phyloP scores from a whole-genome alignment of 768 basidiomycete species.

The Paxillus ammoniavirescens region DNA sequence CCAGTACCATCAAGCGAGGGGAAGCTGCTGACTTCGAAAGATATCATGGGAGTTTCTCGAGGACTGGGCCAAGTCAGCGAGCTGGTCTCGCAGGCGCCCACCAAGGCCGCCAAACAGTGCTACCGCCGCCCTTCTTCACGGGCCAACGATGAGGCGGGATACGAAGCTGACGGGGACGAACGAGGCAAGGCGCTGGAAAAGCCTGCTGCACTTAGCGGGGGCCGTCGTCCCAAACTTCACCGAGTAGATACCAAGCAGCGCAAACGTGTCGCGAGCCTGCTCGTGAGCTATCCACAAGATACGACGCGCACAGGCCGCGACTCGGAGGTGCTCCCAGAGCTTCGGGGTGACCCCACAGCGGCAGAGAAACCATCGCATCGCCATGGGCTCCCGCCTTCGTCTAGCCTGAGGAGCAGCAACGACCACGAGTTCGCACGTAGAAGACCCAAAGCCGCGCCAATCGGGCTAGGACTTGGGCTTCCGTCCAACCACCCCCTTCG shows the following conservation, averaged over 20 bases:
- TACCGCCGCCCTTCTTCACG: not conserved
- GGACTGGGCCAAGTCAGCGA: conserved; percentile 7
- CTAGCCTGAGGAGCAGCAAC: not conserved
- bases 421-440: conserved; percentile 16
- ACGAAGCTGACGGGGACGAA: conserved; percentile 23
- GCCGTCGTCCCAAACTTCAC: conserved; percentile 14
- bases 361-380: not conserved
- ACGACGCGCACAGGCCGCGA: not conserved
- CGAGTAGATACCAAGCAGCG: conserved; percentile 26
- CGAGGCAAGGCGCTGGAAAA: not conserved
- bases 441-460: conserved; percentile 2
- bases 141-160: conserved; percentile 20
- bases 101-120: not conserved
- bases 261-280: conserved; percentile 24
- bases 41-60: conserved; percentile 13
- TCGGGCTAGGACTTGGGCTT: conserved; percentile 28
- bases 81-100: not conserved
- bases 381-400: not conserved
- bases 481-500: conserved; percentile 22
- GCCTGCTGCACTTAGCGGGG: not conserved
- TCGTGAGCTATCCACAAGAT: conserved; percentile 6
- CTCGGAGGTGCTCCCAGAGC: not conserved
- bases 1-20: conserved; percentile 10
- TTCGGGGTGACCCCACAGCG: not conserved
- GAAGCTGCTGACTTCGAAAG: conserved; percentile 5